These are phyloP conservation scores for Talaromyces nanjingensis DNA, from an alignment of 495 filamentous ascomycete species.

Conservation along the genomic window DNA sequence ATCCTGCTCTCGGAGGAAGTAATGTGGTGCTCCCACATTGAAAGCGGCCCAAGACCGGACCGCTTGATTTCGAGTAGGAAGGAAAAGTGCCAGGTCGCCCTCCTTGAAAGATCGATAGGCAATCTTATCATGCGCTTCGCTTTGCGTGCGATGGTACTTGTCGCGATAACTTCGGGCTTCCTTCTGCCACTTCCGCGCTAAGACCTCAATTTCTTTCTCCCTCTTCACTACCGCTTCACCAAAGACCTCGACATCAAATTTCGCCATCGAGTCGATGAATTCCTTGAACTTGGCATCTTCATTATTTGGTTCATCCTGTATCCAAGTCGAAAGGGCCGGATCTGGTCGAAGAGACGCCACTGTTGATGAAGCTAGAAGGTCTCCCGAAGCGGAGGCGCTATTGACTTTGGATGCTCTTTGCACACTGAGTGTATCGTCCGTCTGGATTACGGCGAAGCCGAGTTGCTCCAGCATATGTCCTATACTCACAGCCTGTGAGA, in stretches of 20 bases:
- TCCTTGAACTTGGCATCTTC: constrained; percentile 65
- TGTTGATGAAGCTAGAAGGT: constrained; percentile 54
- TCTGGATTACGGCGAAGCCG: constrained; percentile 70
- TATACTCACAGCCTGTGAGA: constrained; percentile 68
- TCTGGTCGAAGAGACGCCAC: constrained; percentile 49
- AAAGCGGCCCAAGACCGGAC: constrained; percentile 97
- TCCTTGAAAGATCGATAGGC: constrained; percentile 96
- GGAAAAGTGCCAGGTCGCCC: constrained; percentile 90
- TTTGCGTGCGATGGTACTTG: constrained; percentile 73
- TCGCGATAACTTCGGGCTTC: constrained; percentile 84
- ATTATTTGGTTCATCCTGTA: constrained; percentile 41
- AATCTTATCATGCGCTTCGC: constrained; percentile 92
- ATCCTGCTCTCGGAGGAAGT: constrained; percentile 92
- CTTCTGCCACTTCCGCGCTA: constrained; percentile 83
- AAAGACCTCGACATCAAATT: constrained; percentile 77
- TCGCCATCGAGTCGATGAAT: constrained; percentile 60
- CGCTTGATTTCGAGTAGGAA: constrained; percentile 88
- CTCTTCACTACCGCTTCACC: constrained; percentile 76
- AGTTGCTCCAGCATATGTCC: constrained; percentile 74
- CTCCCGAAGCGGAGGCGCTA: constrained; percentile 49
- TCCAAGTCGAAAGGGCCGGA: constrained; percentile 68
- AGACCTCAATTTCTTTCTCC: constrained; percentile 80
- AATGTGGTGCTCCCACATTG: constrained; percentile 94
- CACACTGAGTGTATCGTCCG: constrained; percentile 66
- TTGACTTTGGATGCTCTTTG: constrained; percentile 65